phyloP scores from a whole-genome alignment of 2,329 filamentous ascomycete species.

The Colletotrichum godetiae region DNA sequence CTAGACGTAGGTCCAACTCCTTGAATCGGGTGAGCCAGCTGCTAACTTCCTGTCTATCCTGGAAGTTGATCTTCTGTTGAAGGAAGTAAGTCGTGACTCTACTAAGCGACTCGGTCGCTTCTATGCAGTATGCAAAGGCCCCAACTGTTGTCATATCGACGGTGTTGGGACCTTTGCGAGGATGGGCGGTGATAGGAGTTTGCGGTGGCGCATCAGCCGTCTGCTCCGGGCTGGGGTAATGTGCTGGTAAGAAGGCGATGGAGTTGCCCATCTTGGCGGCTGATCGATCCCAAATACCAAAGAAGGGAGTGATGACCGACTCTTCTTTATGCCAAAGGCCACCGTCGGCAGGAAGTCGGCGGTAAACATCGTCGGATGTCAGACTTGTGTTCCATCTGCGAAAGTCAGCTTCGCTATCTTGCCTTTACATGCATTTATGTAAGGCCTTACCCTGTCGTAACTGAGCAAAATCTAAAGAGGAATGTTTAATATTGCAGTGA shows the following conservation, averaged over 20 bases:
- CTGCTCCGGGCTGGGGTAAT: conserved; percentile 42
- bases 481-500: not conserved
- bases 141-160: conserved; percentile 53
- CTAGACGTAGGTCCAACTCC: conserved; percentile 57
- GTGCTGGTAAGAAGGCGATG: conserved; percentile 50
- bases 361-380: conserved; percentile 45
- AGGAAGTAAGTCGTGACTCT: conserved; percentile 57
- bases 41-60: conserved; percentile 51
- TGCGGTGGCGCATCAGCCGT: conserved; percentile 30
- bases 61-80: conserved; percentile 53
- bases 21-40: conserved; percentile 60
- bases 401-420: not conserved
- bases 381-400: conserved; percentile 47
- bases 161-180: conserved; percentile 15
- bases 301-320: conserved; percentile 53
- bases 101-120: conserved; percentile 58
- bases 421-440: rapidly evolving
- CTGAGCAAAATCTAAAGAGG: conserved; percentile 38
- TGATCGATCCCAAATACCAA: conserved; percentile 57
- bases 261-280: conserved; percentile 51
- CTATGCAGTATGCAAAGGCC: conserved; percentile 58
- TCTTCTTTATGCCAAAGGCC: conserved; percentile 52
- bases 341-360: conserved; percentile 50
- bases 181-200: conserved; percentile 5
- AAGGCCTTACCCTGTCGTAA: conserved; percentile 38